phyloP scores from a whole-genome alignment of 2,329 filamentous ascomycete species.

The Didymella segeticola region DNA sequence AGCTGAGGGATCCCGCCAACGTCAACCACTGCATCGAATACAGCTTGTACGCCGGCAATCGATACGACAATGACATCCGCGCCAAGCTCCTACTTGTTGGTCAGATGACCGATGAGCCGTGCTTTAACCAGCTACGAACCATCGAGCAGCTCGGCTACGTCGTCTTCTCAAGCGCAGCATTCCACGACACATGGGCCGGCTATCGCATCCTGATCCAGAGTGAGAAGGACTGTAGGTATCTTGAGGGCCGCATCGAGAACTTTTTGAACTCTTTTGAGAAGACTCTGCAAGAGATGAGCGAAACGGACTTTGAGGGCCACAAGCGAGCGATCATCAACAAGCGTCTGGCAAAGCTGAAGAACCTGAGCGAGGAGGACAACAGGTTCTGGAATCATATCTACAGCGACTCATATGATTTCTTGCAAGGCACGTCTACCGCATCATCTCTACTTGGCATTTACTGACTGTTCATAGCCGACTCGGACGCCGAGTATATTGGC shows the following conservation, averaged over 20 bases:
- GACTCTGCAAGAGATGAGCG: constrained; percentile 75
- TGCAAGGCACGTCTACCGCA: constrained; percentile 67
- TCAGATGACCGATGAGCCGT: constrained; percentile 91
- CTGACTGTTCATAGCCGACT: constrained; percentile 62
- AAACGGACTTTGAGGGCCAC: constrained; percentile 86
- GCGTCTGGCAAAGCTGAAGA: constrained; percentile 89
- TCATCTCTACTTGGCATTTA: constrained; percentile 2
- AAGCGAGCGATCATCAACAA: constrained; percentile 89
- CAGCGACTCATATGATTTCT: constrained; percentile 88
- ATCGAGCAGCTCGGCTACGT: constrained; percentile 98
- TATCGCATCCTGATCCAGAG: constrained; percentile 94
- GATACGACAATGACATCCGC: constrained; percentile 69
- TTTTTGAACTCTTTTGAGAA: constrained; percentile 75
- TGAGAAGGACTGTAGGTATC: constrained; percentile 81
- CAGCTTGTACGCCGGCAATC: constrained; percentile 52
- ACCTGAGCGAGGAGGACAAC: constrained; percentile 81
- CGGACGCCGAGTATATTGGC: constrained; percentile 78
- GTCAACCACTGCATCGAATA: constrained; percentile 67
- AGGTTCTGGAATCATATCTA: constrained; percentile 86
- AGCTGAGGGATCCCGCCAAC: constrained; percentile 83
- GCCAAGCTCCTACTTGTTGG: constrained; percentile 82
- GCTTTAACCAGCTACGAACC: constrained; percentile 92
- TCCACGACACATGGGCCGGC: constrained; percentile 75
- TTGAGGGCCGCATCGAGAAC: constrained; percentile 85
- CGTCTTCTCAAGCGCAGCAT: constrained; percentile 80